Evolutionary conservation across 257 asterid species (phyloP), one percentile per base, ranked within the genome.

Genomic region (Ophiorrhiza pumila): DNA sequence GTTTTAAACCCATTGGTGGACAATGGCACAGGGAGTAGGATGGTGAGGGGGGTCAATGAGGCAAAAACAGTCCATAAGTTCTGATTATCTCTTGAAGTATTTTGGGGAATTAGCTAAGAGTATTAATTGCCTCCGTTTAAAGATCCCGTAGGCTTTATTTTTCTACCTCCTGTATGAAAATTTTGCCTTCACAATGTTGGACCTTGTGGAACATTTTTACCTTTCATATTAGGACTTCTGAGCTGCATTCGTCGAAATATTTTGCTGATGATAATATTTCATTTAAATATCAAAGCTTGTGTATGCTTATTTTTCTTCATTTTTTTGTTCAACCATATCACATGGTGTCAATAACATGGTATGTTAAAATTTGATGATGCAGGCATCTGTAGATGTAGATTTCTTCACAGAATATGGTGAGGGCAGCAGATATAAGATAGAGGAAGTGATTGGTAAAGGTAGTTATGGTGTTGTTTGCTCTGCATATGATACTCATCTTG

Each of bases 391-490:
- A 34, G 98, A 93, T 66, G 76, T 91, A 56, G 98, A 91, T 71
- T 93, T 93, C 89, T 93, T 91, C 88, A 93, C 98, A 3, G 96
- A 93, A 71, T 93, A 93, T 71, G 98, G 98, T 49, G 98, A 93
- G 81, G 98, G 97, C 35, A 91, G 96, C 77, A 82, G 98, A 78
- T 93, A 91, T 64, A 89, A 55, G 86, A 89, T 93, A 34, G 97
- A 91, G 87, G 98, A 93, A 87, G 97, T 93, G 56, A 87, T 93
- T 42, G 98, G 98, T 31, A 93, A 93, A 86, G 98, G 98, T 73
- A 93, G 98, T 81, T 93, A 93, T 32, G 98, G 98, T 17, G 96
- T 93, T 17, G 98, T 93, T 63, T 91, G 96, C 88, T 91, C 98
- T 41, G 98, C 98, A 17, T 91, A 84, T 71, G 98, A 93, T 77